Base-by-base conservation (phyloP, 73 alveolate genomes). In the Effrenium voratum region DNA sequence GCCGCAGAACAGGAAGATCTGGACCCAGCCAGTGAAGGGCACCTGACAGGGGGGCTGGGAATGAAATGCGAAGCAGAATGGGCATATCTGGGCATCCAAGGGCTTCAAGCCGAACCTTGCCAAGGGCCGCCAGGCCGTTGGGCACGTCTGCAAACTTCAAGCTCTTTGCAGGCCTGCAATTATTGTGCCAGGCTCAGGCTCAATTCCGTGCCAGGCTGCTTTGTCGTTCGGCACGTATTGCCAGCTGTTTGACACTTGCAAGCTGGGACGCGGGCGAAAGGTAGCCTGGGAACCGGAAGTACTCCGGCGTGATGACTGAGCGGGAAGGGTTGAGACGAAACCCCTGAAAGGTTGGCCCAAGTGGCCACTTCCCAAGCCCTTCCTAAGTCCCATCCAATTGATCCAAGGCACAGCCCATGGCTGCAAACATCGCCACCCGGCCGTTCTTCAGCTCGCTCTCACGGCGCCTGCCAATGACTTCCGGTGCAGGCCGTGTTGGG, bases 1-100 rank as follows among this genome's bases (percentile, higher is more conserved):
- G 95, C 85, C 95, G 84, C 95, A 87, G 84, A 43, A 87, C 70
- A 60, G 49, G 44, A 87, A 32, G 72, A 87, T 87, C 95, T 87
- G 95, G 47, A 66, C 45, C 95, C 95, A 87, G 70, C 95, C 95
- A 36, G 72, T 28, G 45, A 66, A 59, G 12, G 95, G 95, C 76
- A 84, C 93, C 93, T 84, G 93, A 36, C 38, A 24, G 16, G 63
- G 63, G 19, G 19, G 19, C 63, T 52, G 8, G 63, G 63, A 12
- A 19, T 8, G 19, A 52, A 8, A 52, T 52, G 63, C 19, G 19
- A 52, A 52, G 63, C 19, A 8, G 26, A 19, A 19, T 8, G 26
- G 63, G 8, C 63, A 52, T 19, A 8, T 19, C 63, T 19, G 19
- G 63, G 26, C 19, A 52, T 8, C 8, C 63, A 12, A 19, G 26